phyloP scores from a whole-genome alignment of 1,284 basidiomycete genomes.

The Cronartium quercuum region DNA sequence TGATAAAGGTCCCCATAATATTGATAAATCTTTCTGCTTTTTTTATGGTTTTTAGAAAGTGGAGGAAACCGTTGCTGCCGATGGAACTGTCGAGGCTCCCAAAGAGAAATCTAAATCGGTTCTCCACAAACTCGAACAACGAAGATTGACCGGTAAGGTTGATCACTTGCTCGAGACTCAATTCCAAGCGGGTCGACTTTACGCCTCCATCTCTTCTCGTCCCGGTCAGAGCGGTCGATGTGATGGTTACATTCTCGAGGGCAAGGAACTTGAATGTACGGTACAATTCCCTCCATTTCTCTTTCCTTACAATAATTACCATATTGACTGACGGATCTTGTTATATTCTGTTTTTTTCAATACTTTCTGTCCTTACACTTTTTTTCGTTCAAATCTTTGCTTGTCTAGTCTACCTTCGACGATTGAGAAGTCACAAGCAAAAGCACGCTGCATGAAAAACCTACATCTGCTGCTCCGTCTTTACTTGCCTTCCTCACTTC shows the following conservation, averaged over 20 bases:
- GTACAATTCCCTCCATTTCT: background rate
- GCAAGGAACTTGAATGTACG: slow-evolving; percentile 75
- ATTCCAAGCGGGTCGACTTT: slow-evolving; percentile 79
- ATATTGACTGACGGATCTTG: no score
- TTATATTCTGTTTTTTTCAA: no score
- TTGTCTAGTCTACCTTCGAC: slow-evolving; percentile 36
- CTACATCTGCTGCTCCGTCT: background rate
- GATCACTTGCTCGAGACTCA: slow-evolving; percentile 78
- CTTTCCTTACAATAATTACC: background rate
- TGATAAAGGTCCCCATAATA: slow-evolving; percentile 70
- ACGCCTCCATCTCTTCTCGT: slow-evolving; percentile 80
- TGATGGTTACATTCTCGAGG: slow-evolving; percentile 92
- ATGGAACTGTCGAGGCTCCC: slow-evolving; percentile 51
- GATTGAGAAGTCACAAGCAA: slow-evolving; percentile 38
- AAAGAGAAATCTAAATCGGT: slow-evolving; percentile 71
- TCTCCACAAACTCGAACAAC: slow-evolving; percentile 73
- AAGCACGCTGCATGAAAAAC: slow-evolving; percentile 39
- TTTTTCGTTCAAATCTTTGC: background rate
- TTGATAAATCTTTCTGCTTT: background rate
- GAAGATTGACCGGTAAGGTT: slow-evolving; percentile 87
- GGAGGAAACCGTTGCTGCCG: slow-evolving; percentile 50
- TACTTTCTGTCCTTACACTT: background rate
- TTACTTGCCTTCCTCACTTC: background rate
- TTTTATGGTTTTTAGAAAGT: background rate
- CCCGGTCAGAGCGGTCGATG: slow-evolving; percentile 89